Evolutionary conservation across 805 yeast species (phyloP).

Genomic region (Starmerella etchellsii): DNA sequence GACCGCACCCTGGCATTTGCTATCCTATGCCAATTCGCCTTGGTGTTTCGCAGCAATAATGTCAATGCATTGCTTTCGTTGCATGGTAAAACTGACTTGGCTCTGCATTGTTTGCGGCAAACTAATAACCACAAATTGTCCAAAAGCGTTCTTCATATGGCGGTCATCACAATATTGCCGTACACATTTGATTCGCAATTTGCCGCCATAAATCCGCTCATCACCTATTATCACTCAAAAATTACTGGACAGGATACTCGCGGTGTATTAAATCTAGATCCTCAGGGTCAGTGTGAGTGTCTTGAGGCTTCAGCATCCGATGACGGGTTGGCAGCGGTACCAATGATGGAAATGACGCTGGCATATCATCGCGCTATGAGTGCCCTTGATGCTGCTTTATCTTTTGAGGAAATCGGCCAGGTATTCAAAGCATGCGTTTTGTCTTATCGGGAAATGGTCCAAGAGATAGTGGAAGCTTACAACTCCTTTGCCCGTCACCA

Average conservation of each 20-base stretch:
- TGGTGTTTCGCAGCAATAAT: slow-evolving; percentile 16
- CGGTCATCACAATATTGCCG: slow-evolving; percentile 13
- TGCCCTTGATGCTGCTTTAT: slow-evolving; percentile 1
- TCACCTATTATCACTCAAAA: slow-evolving; percentile 3
- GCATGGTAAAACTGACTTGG: slow-evolving; percentile 14
- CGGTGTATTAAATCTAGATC: neutral
- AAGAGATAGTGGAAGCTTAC: neutral
- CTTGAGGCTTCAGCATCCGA: neutral
- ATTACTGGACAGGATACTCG: neutral
- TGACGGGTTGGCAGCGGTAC: slow-evolving; percentile 2
- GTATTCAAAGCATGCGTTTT: slow-evolving; percentile 3
- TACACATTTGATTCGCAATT: slow-evolving; percentile 7
- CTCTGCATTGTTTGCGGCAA: slow-evolving; percentile 4
- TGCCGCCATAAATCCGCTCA: slow-evolving; percentile 5
- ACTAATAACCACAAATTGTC: slow-evolving; percentile 1
- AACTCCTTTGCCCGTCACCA: slow-evolving; percentile 3
- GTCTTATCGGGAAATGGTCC: slow-evolving; percentile 1
- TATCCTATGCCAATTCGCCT: slow-evolving; percentile 13
- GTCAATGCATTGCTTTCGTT: slow-evolving; percentile 12
- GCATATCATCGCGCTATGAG: slow-evolving; percentile 1
- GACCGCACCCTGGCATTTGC: slow-evolving; percentile 16
- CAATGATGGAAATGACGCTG: slow-evolving; percentile 8
- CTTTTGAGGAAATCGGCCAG: slow-evolving; percentile 6
- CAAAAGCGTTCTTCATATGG: slow-evolving; percentile 4
- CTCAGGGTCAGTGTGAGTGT: neutral